Conservation (phyloP, 2,329 filamentous ascomycete genomes). For the Alternaria sp. region DNA sequence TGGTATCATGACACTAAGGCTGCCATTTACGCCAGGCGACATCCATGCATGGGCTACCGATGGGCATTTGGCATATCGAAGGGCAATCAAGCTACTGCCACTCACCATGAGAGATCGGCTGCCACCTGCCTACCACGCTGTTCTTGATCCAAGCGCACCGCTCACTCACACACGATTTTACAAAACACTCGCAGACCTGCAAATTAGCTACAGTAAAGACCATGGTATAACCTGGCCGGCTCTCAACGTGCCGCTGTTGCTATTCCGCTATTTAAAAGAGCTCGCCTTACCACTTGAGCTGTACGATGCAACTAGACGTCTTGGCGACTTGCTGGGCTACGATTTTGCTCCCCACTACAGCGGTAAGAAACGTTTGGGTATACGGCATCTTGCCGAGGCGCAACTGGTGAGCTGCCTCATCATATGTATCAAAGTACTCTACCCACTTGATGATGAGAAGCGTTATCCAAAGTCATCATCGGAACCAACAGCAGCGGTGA, state of each 20-base stretch:
- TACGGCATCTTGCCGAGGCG: constrained; percentile 69
- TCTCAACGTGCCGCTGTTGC: constrained; percentile 73
- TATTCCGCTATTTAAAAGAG: constrained; percentile 74
- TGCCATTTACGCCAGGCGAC: constrained; percentile 80
- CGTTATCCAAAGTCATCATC: constrained; percentile 60
- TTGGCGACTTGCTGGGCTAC: constrained; percentile 63
- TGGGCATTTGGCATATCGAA: constrained; percentile 76
- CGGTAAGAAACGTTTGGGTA: constrained; percentile 28
- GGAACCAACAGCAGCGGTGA: constrained; percentile 66
- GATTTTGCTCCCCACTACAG: constrained; percentile 66
- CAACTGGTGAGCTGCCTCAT: constrained; percentile 76
- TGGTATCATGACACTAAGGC: constrained; percentile 75
- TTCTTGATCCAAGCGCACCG: constrained; percentile 63
- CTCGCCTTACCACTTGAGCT: constrained; percentile 79
- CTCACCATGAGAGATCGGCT: constrained; percentile 72
- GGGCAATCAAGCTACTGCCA: constrained; percentile 67
- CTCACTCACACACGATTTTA: constrained; percentile 69
- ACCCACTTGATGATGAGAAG: constrained; percentile 72
- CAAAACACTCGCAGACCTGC: constrained; percentile 67
- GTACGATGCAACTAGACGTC: constrained; percentile 66
- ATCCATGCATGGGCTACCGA: constrained; percentile 72
- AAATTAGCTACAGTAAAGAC: constrained; percentile 70
- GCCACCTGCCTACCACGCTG: constrained; percentile 67
- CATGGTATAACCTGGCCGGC: constrained; percentile 77
- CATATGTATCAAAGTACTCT: constrained; percentile 79